A percentile compares a stretch with the other conserved stretches of the same genome.
Conservation (phyloP, 176 grass and related monocot genomes). For the Chloris gayana region DNA sequence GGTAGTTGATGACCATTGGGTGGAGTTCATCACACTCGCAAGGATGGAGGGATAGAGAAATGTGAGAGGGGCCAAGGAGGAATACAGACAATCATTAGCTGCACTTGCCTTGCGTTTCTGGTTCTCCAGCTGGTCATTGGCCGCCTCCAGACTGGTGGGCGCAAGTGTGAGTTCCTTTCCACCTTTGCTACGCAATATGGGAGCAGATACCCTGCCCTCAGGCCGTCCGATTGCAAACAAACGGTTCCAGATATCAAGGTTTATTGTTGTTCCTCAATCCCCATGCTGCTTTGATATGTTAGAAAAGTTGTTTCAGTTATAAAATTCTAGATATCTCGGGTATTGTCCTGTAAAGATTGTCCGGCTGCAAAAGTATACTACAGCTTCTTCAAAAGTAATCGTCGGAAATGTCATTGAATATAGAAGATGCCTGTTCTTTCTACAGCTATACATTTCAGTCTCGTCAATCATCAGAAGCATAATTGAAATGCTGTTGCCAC, state of each 20-base stretch:
- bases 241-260: neutral
- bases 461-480: conserved; percentile 31
- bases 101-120: conserved; percentile 41
- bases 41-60: neutral
- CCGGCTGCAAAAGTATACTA: conserved; percentile 24
- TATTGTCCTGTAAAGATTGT: conserved; percentile 22
- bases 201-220: too few relatives aligned
- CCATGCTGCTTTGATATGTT: neutral
- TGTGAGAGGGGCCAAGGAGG: neutral
- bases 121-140: conserved; percentile 38
- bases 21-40: conserved; percentile 43
- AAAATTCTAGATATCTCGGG: conserved; percentile 7
- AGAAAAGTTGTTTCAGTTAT: neutral
- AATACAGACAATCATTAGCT: conserved; percentile 51
- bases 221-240: conserved; percentile 4
- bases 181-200: conserved; percentile 28
- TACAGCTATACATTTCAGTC: conserved; percentile 25
- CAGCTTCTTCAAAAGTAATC: conserved; percentile 31
- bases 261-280: neutral
- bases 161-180: neutral
- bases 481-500: conserved; percentile 30
- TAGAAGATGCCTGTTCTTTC: conserved; percentile 17
- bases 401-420: conserved; percentile 25
- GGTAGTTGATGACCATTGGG: conserved; percentile 43
- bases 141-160: conserved; percentile 37